phyloP scores from a whole-genome alignment of 805 yeast species.

The Huiozyma naganishii region DNA sequence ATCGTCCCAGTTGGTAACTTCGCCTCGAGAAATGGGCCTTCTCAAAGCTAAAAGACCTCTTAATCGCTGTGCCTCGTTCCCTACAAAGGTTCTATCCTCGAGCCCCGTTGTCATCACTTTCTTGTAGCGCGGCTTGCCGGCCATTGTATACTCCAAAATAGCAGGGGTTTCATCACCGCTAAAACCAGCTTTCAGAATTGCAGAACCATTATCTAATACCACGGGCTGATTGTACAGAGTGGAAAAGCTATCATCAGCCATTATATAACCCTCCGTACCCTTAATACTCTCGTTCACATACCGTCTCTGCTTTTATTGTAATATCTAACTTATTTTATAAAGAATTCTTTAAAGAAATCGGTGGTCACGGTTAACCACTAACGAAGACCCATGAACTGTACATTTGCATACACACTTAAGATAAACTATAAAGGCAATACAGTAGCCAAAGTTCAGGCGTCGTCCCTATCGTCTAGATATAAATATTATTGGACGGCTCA shows the following conservation, averaged over 20 bases:
- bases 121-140: conserved; percentile 78
- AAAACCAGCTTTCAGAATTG: conserved; percentile 77
- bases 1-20: conserved; percentile 72
- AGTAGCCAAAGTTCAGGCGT: no score
- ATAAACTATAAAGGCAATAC: no score
- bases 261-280: not conserved
- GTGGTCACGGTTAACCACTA: no score
- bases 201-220: conserved; percentile 80
- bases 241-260: conserved; percentile 1
- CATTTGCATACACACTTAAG: no score
- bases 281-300: no score
- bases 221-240: conserved; percentile 55
- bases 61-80: conserved; percentile 59
- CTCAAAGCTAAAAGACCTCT: conserved; percentile 65
- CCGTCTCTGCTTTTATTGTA: no score
- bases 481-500: no score
- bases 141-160: conserved; percentile 47
- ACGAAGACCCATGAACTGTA: no score
- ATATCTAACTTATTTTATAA: no score
- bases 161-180: conserved; percentile 86
- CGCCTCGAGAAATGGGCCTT: conserved; percentile 74
- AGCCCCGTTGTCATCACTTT: conserved; percentile 60
- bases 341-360: no score
- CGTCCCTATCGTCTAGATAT: no score
- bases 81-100: conserved; percentile 62